Conservation (phyloP, 2,329 filamentous ascomycete genomes). For the Penicillium crustosum region DNA sequence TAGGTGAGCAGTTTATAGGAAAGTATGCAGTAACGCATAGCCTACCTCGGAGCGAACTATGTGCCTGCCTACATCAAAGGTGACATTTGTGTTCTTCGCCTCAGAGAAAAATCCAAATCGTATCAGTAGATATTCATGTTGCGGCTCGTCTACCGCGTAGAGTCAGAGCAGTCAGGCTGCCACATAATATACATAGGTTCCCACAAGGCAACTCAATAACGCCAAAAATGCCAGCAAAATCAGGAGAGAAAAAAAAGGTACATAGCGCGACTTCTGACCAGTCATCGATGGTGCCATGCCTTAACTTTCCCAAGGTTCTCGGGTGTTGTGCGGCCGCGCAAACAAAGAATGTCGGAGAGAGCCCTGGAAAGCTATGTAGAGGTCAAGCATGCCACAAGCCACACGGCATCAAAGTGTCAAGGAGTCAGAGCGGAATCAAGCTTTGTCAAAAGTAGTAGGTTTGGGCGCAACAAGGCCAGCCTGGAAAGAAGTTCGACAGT, state of each 20-base stretch:
- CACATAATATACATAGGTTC: conserved; percentile 17
- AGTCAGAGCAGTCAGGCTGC: conserved; percentile 8
- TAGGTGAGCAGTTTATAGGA: not conserved
- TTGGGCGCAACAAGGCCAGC: conserved; percentile 38
- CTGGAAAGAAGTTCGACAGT: conserved; percentile 21
- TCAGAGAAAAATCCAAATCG: not conserved
- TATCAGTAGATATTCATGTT: conserved; percentile 4
- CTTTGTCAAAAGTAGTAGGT: conserved; percentile 23
- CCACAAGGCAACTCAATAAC: conserved; percentile 19
- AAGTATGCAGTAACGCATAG: not conserved
- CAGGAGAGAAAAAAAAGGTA: conserved; percentile 3
- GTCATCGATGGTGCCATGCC: not conserved
- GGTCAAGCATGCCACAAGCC: not conserved
- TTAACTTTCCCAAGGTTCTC: conserved; percentile 1
- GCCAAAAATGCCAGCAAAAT: conserved; percentile 27
- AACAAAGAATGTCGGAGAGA: conserved; percentile 4
- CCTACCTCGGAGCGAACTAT: not conserved
- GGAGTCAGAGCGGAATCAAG: conserved; percentile 11
- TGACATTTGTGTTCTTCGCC: not conserved
- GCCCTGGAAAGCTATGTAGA: not conserved
- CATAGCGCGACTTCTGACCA: not conserved
- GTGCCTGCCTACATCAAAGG: not conserved
- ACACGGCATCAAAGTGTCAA: not conserved
- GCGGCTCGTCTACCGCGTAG: conserved; percentile 4
- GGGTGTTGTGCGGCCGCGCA: not conserved